These are phyloP conservation scores for Cyberlindnera mycetangii DNA, from an alignment of 805 yeast genomes.

Conservation along the genomic window DNA sequence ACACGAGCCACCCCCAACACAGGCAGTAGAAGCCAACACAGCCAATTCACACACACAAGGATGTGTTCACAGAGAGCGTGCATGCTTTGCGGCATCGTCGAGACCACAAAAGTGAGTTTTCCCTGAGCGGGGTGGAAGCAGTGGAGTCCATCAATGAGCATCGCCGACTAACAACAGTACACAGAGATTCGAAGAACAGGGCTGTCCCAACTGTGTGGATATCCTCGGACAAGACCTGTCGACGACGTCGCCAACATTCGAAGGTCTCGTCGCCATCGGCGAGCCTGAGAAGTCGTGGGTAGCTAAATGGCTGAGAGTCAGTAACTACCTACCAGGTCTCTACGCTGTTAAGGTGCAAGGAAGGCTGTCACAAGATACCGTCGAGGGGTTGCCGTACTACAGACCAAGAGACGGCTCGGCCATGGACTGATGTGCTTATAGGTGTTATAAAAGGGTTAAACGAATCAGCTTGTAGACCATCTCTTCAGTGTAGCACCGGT, in stretches of 20 bases:
- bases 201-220: slow-evolving; percentile 96
- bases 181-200: slow-evolving; percentile 69
- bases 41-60: neutral
- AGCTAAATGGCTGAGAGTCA: slow-evolving; percentile 92
- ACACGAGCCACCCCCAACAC: too few species aligned
- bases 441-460: neutral
- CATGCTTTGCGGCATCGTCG: slow-evolving; percentile 93
- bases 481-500: too few species aligned
- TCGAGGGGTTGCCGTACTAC: slow-evolving; percentile 71
- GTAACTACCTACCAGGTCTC: slow-evolving; percentile 81
- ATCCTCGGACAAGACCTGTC: slow-evolving; percentile 83
- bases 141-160: too few species aligned
- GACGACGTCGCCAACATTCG: slow-evolving; percentile 92
- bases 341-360: slow-evolving; percentile 95
- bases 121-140: too few species aligned
- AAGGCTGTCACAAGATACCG: slow-evolving; percentile 81
- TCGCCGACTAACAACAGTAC: neutral
- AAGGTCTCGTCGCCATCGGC: slow-evolving; percentile 89
- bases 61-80: slow-evolving; percentile 65
- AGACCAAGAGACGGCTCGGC: slow-evolving; percentile 95
- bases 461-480: neutral
- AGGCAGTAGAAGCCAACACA: neutral
- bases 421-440: slow-evolving; percentile 41
- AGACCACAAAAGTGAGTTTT: slow-evolving; percentile 65
- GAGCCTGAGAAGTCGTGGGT: slow-evolving; percentile 90